phyloP scores from a whole-genome alignment of 164 flowering plant genomes.

The Aristolochia californica region DNA sequence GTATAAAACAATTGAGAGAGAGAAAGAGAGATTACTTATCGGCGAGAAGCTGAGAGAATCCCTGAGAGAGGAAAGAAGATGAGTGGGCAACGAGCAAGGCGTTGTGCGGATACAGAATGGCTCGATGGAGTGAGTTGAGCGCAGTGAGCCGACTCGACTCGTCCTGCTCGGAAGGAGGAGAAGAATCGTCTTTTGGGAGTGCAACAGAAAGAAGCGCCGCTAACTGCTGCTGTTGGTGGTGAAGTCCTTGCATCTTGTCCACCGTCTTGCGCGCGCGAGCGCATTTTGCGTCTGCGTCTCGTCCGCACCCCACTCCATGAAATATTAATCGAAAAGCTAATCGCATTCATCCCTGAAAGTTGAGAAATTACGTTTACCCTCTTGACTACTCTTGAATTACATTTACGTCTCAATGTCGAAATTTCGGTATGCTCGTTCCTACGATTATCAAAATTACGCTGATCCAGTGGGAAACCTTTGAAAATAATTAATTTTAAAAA shows the following conservation, averaged over 20 bases:
- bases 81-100: conserved; percentile 75
- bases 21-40: conserved; percentile 47
- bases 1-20: not conserved
- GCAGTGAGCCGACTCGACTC: conserved; percentile 62
- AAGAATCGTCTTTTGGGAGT: conserved; percentile 46
- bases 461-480: no score
- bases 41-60: conserved; percentile 69
- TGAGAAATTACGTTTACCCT: no score
- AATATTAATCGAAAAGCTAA: no score
- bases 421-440: no score
- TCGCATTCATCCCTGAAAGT: no score
- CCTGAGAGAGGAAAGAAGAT: conserved; percentile 72
- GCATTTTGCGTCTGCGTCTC: no score
- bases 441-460: no score
- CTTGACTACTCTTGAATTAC: no score
- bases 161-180: conserved; percentile 26
- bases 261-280: conserved; percentile 1
- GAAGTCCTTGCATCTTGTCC: conserved; percentile 70
- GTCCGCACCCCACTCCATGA: no score
- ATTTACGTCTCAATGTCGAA: no score
- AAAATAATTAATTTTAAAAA: no score
- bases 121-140: conserved; percentile 68
- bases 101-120: conserved; percentile 74
- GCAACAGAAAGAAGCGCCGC: conserved; percentile 73
- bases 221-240: conserved; percentile 80